A percentile compares a stretch with the other conserved stretches of the same genome.
Evolutionary conservation across 2,329 filamentous ascomycete species (phyloP).

Genomic region (Trichothecium sympodiale): DNA sequence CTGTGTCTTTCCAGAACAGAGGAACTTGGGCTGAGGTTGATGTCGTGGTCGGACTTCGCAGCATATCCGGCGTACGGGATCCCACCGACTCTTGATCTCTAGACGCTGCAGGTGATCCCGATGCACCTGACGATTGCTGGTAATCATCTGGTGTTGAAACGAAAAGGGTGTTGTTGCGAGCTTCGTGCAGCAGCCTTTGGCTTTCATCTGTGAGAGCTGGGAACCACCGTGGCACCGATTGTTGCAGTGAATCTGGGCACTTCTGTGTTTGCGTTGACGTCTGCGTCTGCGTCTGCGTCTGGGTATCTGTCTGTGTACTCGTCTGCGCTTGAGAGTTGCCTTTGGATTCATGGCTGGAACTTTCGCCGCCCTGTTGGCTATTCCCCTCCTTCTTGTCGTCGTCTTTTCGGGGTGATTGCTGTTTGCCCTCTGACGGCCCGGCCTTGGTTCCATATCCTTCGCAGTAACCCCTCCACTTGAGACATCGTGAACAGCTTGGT

Average conservation of each 20-base stretch:
- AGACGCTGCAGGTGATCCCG: too few relatives aligned
- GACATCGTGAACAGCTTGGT: constrained; percentile 17
- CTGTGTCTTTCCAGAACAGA: constrained; percentile 21
- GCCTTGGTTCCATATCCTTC: constrained; percentile 13
- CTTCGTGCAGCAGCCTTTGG: too few relatives aligned
- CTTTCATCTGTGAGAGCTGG: too few relatives aligned
- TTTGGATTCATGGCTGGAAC: background rate
- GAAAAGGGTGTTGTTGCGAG: too few relatives aligned
- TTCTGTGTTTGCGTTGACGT: constrained; percentile 3
- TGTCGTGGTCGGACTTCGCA: too few relatives aligned
- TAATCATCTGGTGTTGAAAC: too few relatives aligned
- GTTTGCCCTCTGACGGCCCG: too few relatives aligned
- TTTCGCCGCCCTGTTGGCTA: background rate
- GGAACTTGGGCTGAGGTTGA: too few relatives aligned
- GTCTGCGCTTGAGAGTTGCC: background rate
- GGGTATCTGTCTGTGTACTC: background rate
- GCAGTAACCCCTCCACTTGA: constrained; percentile 19
- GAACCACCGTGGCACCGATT: background rate
- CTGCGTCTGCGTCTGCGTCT: constrained; percentile 1
- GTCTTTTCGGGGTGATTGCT: background rate
- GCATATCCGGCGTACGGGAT: too few relatives aligned
- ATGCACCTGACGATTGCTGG: too few relatives aligned
- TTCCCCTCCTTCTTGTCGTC: background rate
- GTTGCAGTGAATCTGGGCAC: background rate
- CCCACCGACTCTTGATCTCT: too few relatives aligned